These are phyloP conservation scores for Sporothrix phasma DNA, from an alignment of 2,329 filamentous ascomycete species.

Conservation along the genomic window DNA sequence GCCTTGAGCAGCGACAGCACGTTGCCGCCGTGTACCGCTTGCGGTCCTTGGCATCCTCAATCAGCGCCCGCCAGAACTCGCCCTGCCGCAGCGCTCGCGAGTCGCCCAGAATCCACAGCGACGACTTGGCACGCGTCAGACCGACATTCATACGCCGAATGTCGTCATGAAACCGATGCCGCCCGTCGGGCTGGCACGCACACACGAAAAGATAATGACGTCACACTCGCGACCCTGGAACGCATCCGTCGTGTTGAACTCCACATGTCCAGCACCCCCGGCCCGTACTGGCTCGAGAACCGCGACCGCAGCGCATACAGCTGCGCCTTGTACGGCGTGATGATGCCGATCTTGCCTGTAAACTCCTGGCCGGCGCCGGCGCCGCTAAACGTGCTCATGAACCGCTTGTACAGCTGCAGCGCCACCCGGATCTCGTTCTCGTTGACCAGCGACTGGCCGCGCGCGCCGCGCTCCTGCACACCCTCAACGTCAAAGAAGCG, in stretches of 20 bases:
- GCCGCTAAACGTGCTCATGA: conserved; percentile 50
- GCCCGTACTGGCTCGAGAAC: conserved; percentile 65
- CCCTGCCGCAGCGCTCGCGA: conserved; percentile 77
- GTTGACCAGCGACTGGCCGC: conserved; percentile 86
- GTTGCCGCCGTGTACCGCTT: conserved; percentile 66
- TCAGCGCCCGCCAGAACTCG: conserved; percentile 80
- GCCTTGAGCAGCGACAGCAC: conserved; percentile 37
- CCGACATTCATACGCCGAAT: conserved; percentile 99
- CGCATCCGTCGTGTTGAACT: conserved; percentile 98
- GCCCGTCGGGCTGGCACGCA: conserved; percentile 82
- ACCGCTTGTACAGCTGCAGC: conserved; percentile 70
- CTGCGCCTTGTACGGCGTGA: conserved; percentile 96
- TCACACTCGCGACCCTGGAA: conserved; percentile 97
- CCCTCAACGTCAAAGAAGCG: conserved; percentile 96
- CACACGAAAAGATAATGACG: conserved; percentile 97
- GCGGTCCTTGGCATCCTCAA: conserved; percentile 67
- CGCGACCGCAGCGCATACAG: conserved; percentile 66
- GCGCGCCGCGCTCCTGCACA: conserved; percentile 68
- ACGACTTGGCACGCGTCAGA: conserved; percentile 90
- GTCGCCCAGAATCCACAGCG: conserved; percentile 92
- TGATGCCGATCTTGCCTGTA: conserved; percentile 82
- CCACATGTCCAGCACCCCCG: conserved; percentile 67
- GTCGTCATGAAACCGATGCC: conserved; percentile 96
- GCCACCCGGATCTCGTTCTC: conserved; percentile 77
- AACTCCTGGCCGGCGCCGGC: conserved; percentile 45